Base-by-base conservation (phyloP, 1,139 yeast genomes). In the Geotrichum aggregatum region DNA sequence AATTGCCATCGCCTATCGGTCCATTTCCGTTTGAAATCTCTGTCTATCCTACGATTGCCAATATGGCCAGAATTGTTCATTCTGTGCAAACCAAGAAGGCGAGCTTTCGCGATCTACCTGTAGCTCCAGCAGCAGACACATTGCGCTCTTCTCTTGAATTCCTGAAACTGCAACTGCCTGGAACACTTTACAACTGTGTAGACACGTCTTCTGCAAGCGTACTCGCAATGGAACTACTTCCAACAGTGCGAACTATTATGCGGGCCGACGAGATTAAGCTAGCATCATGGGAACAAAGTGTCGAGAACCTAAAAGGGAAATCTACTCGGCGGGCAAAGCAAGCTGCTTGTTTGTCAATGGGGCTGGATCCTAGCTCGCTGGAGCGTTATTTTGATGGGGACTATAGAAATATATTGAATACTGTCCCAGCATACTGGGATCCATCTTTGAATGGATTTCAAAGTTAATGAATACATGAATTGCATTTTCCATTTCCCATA, bases 1-100 rank as follows among this genome's bases (percentile, higher is more conserved):
- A 59, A 42, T 40, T 44, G 22, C 55, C 61, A 5, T 36, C 52
- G 2, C 44, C 35, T 3, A 47, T 31, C 3, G 53, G 46, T 1
- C 61, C 61, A 5, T 47, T 56, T 3, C 56, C 56, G 3, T 60
- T 51, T 49, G 65, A 62, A 47, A 18, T 54, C 13, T 43, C 45
- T 14, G 51, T 56, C 2, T 45, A 54, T 49, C 49, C 53, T 2
- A 31, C 36, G 8, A 16, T 43, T 8, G 21, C 33, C 13, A 22
- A 24, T 2, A 41, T 41, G 34, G 14, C 35, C 22, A 8, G 18
- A 7, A 16, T 6, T 19, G 24, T 19, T 3, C 18, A 38, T 18
- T 5, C 24, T 6, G n/a, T 35, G 40, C 3, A 35, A n/a, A n/a
- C n/a, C n/a, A n/a, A n/a, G n/a, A n/a, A n/a, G 13, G 33, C 24